These are phyloP conservation scores for Sporothrix euskadiensis DNA, from an alignment of 2,329 filamentous ascomycete genomes.

Conservation along the genomic window DNA sequence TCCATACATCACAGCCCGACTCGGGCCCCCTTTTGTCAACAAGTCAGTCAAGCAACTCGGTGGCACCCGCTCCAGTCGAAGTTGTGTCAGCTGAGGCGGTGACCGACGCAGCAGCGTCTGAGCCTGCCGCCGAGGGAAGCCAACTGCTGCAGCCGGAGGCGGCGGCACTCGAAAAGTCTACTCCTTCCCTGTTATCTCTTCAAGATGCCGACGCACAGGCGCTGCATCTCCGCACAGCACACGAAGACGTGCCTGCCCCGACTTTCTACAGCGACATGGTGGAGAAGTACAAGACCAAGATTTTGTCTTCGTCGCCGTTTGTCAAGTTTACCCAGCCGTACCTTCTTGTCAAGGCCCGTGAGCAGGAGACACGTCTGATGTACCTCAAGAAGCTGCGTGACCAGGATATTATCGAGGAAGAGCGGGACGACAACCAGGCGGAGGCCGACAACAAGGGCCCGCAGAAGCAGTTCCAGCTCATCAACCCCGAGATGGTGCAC, in stretches of 20 bases:
- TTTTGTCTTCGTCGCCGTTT: conserved; percentile 92
- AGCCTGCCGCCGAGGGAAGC: neutral
- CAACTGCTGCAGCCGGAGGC: conserved; percentile 12
- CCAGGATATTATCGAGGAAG: conserved; percentile 63
- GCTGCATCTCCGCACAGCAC: conserved; percentile 59
- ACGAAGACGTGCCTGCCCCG: conserved; percentile 79
- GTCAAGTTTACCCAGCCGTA: conserved; percentile 95
- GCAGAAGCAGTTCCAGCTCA: conserved; percentile 78
- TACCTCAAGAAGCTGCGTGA: conserved; percentile 82
- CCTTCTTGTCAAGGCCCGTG: conserved; percentile 84
- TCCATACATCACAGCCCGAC: conserved; percentile 11
- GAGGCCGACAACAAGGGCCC: conserved; percentile 62
- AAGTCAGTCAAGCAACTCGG: neutral
- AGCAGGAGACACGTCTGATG: conserved; percentile 81
- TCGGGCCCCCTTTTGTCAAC: neutral
- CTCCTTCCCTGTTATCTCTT: conserved; percentile 38
- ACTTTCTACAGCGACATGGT: conserved; percentile 96
- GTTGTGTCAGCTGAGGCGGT: neutral
- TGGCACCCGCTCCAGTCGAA: neutral
- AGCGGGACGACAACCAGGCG: conserved; percentile 54
- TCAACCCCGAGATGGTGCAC: conserved; percentile 94
- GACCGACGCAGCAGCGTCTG: neutral
- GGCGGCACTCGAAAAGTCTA: conserved; percentile 23
- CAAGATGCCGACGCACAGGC: conserved; percentile 46
- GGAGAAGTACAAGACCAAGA: conserved; percentile 86